phyloP scores from a whole-genome alignment of 306 rosid genomes.

The Ormosia semicastrata region DNA sequence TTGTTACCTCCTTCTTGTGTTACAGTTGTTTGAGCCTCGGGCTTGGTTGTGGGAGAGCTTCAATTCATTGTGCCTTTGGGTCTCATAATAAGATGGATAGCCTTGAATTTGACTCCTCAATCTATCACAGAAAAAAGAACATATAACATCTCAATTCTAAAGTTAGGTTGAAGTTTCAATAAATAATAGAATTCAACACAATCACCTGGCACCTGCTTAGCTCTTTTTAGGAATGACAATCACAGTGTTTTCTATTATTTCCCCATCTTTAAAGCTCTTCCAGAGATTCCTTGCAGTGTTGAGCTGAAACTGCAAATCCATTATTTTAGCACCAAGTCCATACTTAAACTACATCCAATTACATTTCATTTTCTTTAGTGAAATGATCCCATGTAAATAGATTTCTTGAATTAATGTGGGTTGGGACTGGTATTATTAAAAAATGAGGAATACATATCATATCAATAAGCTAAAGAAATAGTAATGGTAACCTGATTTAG shows the following conservation, averaged over 20 bases:
- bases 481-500: background rate
- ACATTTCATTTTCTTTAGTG: background rate
- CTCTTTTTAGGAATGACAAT: background rate
- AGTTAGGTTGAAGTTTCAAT: background rate
- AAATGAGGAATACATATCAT: background rate
- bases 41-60: background rate
- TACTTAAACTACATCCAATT: background rate
- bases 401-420: background rate
- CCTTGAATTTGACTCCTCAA: background rate
- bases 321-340: background rate
- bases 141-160: background rate
- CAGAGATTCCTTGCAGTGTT: background rate
- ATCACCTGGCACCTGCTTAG: background rate
- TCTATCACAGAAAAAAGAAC: background rate
- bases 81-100: background rate
- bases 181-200: background rate
- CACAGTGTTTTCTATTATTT: background rate
- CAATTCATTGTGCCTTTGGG: background rate
- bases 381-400: background rate
- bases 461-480: background rate
- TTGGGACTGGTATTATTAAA: background rate
- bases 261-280: background rate
- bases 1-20: background rate
- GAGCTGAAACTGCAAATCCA: background rate
- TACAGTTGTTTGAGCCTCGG: background rate